Evolutionary conservation across 306 rosid genomes (phyloP), one percentile per base, ranked within the genome.

Genomic region (Senna tora): DNA sequence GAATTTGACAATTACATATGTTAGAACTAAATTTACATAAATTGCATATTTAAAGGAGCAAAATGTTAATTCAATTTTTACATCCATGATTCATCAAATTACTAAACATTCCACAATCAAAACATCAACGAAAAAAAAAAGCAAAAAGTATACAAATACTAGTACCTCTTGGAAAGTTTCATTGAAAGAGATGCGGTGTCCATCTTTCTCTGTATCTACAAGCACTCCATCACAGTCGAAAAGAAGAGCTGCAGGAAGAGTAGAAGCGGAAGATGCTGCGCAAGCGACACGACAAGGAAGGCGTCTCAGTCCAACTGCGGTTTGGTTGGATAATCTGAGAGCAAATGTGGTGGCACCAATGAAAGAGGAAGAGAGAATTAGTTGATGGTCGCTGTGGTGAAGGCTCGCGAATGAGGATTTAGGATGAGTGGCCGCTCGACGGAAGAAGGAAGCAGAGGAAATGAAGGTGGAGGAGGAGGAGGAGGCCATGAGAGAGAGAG

Each of bases 151-250:
- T 54, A 30, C 15, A 7, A 6, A 13, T n/a, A 32, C 17, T n/a
- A 52, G 68, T 39, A 89, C 96, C 92, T 94, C 98, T 33, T 84
- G 68, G 87, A 94, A 94, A 54, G 97, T 94, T 28, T 94, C 90
- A 55, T 94, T 94, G 78, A 94, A 94, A 21, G 99, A 94, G 45
- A 91, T 85, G 45, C 97, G 92, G 60, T 91, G 99, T 7, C 99
- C 99, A 62, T 94, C 97, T 72, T 94, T 94, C 88, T 94, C 99
- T 0, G 97, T 94, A 59, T 94, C 99, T 0, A 94, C 99, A 16
- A 94, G 97, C 59, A 94, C 99, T 5, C 99, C 99, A 49, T 94
- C 99, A 62, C 99, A 94, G 69, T 94, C 99, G 51, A 94, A 94
- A 7, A 94, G 84, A 80, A 94, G 97, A 61, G 97, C 99, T 1